phyloP scores from a whole-genome alignment of 495 filamentous ascomycete genomes.

The Xanthoparmelia taractica region DNA sequence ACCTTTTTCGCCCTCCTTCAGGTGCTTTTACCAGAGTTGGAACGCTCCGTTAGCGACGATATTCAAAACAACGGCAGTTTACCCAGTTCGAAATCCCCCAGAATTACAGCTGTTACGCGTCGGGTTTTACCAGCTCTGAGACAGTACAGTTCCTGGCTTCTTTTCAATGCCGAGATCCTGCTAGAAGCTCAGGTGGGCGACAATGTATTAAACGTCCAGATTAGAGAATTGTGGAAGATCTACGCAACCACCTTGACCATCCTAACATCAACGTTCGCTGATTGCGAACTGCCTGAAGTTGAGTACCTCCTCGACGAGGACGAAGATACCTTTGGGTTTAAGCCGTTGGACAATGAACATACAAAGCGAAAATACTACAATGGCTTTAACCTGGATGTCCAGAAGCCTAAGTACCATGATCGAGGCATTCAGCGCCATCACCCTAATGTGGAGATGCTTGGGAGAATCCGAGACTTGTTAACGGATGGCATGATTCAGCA shows the following conservation, averaged over 20 bases:
- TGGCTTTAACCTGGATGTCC: conserved; percentile 21
- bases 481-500: conserved; percentile 56
- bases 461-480: conserved; percentile 59
- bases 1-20: conserved; percentile 72
- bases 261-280: conserved; percentile 52
- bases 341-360: conserved; percentile 49
- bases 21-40: conserved; percentile 59
- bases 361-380: conserved; percentile 45
- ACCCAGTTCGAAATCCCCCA: conserved; percentile 29
- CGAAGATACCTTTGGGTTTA: conserved; percentile 65
- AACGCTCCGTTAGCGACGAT: conserved; percentile 48
- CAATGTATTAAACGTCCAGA: conserved; percentile 49
- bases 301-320: conserved; percentile 74
- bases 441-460: conserved; percentile 63
- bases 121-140: conserved; percentile 62
- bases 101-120: conserved; percentile 54
- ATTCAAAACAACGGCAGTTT: conserved; percentile 29
- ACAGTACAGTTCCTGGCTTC: conserved; percentile 67
- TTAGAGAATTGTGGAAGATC: conserved; percentile 62
- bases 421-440: conserved; percentile 49
- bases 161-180: conserved; percentile 43
- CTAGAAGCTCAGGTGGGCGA: conserved; percentile 47
- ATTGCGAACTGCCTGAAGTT: conserved; percentile 46
- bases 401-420: conserved; percentile 52
- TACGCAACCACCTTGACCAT: conserved; percentile 62